A percentile compares a stretch with the other conserved stretches of the same genome.
Evolutionary conservation across 768 basidiomycete species (phyloP).

Genomic region (Tylopilus vinaceipallidus): DNA sequence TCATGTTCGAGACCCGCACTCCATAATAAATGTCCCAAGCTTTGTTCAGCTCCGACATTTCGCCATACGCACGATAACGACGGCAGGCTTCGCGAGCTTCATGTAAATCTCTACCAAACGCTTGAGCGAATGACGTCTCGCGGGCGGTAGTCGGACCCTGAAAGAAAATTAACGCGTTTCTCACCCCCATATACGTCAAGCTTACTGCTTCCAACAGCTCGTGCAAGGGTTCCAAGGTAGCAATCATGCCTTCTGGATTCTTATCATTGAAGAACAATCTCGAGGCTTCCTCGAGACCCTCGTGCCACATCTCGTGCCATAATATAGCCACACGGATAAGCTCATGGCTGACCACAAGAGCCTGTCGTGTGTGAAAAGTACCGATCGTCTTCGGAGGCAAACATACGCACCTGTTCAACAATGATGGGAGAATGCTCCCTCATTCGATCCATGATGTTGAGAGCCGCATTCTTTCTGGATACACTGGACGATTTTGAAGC

Average conservation of each 20-base stretch:
- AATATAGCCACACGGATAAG: constrained; percentile 96
- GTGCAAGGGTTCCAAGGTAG: constrained; percentile 86
- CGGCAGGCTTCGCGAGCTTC: constrained; percentile 92
- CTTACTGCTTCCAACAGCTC: constrained; percentile 84
- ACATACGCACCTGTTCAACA: constrained; percentile 72
- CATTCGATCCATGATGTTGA: constrained; percentile 89
- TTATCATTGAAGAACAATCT: constrained; percentile 95
- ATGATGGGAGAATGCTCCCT: constrained; percentile 84
- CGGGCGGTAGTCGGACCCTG: constrained; percentile 93
- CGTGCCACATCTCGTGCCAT: constrained; percentile 99
- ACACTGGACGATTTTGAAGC: constrained; percentile 93
- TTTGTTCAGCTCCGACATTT: constrained; percentile 87
- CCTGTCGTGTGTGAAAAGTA: constrained; percentile 41
- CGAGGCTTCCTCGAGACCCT: constrained; percentile 96
- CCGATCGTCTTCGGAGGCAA: neutral
- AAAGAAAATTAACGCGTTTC: constrained; percentile 3
- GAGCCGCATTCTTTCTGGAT: constrained; percentile 78
- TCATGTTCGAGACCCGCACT: constrained; percentile 41
- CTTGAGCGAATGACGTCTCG: constrained; percentile 93
- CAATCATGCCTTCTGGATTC: constrained; percentile 97
- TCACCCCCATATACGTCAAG: constrained; percentile 1
- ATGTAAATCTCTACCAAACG: constrained; percentile 87
- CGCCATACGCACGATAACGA: constrained; percentile 82
- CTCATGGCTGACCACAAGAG: constrained; percentile 86
- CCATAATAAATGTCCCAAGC: constrained; percentile 99